Evolutionary conservation across 2,329 filamentous ascomycete genomes (phyloP).

Genomic region (Rosellinia necatrix): DNA sequence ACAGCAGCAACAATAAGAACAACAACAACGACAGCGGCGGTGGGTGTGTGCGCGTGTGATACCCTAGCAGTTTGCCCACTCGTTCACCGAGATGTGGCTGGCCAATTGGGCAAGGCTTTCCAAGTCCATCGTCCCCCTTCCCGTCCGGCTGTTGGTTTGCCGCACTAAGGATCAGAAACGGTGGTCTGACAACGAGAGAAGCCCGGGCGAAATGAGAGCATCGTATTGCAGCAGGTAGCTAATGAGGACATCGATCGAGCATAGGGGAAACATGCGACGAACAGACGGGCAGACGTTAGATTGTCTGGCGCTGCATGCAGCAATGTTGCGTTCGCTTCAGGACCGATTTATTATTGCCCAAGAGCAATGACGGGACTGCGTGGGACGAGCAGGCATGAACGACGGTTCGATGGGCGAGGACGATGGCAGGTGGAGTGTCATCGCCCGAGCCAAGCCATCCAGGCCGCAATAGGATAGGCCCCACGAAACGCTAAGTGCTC

Average conservation of each 20-base stretch:
- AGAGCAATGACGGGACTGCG: conserved; percentile 1
- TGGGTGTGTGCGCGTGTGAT: conserved; percentile 13
- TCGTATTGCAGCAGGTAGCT: conserved; percentile 9
- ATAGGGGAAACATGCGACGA: conserved; percentile 15
- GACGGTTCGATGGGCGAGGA: conserved; percentile 5
- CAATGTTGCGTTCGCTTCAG: conserved; percentile 24
- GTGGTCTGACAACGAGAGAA: conserved; percentile 12
- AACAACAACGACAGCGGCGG: conserved; percentile 9
- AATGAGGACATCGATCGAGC: background rate
- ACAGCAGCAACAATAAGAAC: no score
- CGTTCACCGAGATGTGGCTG: conserved; percentile 19
- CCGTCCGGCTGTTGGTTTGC: background rate
- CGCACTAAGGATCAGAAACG: conserved; percentile 5
- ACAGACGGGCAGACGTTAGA: conserved; percentile 3
- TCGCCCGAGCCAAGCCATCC: conserved; percentile 10
- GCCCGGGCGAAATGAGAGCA: conserved; percentile 16
- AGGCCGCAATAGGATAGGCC: conserved; percentile 19
- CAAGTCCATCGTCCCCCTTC: background rate
- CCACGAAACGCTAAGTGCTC: background rate
- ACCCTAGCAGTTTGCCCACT: conserved; percentile 2
- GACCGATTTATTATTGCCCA: conserved; percentile 9
- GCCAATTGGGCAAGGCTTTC: conserved; percentile 10
- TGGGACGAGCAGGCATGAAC: conserved; percentile 15
- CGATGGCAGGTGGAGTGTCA: conserved; percentile 2
- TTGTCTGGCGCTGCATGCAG: conserved; percentile 16